Conservation (phyloP, 2,329 filamentous ascomycete genomes). For the Calonectria hongkongensis region DNA sequence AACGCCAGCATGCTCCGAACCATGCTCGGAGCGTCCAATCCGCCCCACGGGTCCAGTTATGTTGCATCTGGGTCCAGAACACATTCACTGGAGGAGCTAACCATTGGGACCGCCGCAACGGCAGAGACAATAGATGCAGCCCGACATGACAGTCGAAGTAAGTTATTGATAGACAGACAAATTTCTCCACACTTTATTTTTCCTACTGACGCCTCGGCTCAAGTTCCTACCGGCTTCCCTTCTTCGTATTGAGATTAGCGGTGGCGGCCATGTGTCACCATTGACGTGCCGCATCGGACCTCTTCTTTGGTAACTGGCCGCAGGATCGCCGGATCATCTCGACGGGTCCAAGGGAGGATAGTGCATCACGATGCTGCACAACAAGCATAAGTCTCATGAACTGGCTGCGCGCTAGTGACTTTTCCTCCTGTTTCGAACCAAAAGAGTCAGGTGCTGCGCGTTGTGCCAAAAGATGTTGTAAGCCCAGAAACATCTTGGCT, state of each 20-base stretch:
- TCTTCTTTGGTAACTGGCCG: constrained; percentile 16
- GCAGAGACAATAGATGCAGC: constrained; percentile 10
- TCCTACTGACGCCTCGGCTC: neutral
- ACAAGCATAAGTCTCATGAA: constrained; percentile 25
- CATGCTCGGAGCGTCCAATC: neutral
- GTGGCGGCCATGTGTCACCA: constrained; percentile 28
- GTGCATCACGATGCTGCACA: constrained; percentile 17
- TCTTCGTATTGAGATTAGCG: constrained; percentile 19
- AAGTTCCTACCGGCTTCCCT: constrained; percentile 6
- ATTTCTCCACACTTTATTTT: constrained; percentile 16
- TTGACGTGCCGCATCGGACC: neutral
- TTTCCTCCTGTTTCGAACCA: constrained; percentile 1
- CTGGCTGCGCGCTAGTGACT: constrained; percentile 4
- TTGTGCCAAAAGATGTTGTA: neutral
- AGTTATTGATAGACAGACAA: constrained; percentile 23
- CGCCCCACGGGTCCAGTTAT: neutral
- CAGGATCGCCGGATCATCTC: constrained; percentile 15
- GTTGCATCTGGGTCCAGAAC: neutral
- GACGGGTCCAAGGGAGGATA: constrained; percentile 13
- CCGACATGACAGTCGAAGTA: neutral
- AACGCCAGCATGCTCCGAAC: neutral
- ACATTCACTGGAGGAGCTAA: neutral
- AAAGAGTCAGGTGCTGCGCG: neutral
- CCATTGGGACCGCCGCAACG: neutral
- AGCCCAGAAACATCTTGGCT: constrained; percentile 19